phyloP scores from a whole-genome alignment of 2,329 filamentous ascomycete genomes.

The Dothiorella sarmentorum region DNA sequence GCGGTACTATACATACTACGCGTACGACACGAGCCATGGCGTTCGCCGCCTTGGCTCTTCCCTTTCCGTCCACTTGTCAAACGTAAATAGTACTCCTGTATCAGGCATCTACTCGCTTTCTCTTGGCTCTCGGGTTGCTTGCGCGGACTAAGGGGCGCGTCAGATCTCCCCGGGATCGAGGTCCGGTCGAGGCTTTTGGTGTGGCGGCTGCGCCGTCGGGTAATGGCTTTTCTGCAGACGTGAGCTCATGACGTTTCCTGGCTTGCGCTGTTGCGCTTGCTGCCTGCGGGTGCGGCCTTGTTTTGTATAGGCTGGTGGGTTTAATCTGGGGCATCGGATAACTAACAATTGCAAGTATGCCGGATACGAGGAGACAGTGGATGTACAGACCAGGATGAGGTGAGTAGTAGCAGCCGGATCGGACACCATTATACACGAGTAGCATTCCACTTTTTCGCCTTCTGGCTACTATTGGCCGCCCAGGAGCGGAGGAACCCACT shows the following conservation, averaged over 20 bases:
- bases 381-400: neutral
- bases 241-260: neutral
- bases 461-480: too few relatives aligned
- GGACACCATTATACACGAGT: too few relatives aligned
- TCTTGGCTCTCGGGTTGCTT: neutral
- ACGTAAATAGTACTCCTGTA: constrained; percentile 4
- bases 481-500: too few relatives aligned
- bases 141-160: neutral
- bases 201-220: neutral
- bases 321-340: neutral
- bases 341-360: neutral
- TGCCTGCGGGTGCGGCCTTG: neutral
- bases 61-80: neutral
- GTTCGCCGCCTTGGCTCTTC: too few relatives aligned
- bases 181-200: neutral
- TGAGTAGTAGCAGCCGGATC: too few relatives aligned
- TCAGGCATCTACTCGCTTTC: neutral
- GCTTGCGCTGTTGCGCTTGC: neutral
- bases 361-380: neutral
- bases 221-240: neutral
- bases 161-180: neutral
- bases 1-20: neutral
- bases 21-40: neutral
- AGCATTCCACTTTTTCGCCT: too few relatives aligned
- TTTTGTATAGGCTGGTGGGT: neutral